Percentiles rank a stretch among this genome's conserved stretches.
These are phyloP conservation scores for Phytophthora fragariaefolia DNA, from an alignment of 352 stramenopile genomes.

Conservation along the genomic window DNA sequence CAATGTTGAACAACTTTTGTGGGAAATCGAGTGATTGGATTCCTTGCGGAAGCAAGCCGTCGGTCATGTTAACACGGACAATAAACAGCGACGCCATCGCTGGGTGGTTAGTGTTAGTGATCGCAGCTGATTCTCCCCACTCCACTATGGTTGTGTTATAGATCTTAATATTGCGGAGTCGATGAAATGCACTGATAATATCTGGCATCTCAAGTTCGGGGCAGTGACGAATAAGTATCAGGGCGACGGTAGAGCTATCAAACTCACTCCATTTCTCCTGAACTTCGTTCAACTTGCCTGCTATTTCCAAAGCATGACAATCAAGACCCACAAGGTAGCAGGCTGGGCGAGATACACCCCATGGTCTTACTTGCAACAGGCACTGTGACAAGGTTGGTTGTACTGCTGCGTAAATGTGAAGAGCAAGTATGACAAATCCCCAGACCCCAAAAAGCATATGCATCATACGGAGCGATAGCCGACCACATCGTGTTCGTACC, in stretches of 20 bases:
- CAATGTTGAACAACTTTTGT: slow-evolving; percentile 30
- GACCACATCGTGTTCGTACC: no score
- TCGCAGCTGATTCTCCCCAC: slow-evolving; percentile 31
- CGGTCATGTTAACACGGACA: slow-evolving; percentile 30
- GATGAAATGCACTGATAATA: slow-evolving; percentile 23
- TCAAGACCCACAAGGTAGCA: slow-evolving; percentile 44
- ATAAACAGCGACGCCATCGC: slow-evolving; percentile 36
- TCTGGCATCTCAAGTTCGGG: slow-evolving; percentile 23
- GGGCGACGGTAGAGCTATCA: slow-evolving; percentile 26
- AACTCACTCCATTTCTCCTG: slow-evolving; percentile 25
- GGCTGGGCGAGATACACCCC: slow-evolving; percentile 24
- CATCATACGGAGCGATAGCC: no score
- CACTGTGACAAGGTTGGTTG: slow-evolving; percentile 23
- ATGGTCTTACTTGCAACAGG: slow-evolving; percentile 35
- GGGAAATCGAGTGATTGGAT: slow-evolving; percentile 43
- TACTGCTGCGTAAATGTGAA: slow-evolving; percentile 21
- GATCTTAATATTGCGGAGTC: slow-evolving; percentile 35
- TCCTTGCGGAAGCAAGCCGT: slow-evolving; percentile 31
- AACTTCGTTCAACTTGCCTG: slow-evolving; percentile 22
- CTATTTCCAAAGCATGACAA: slow-evolving; percentile 24
- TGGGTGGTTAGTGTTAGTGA: slow-evolving; percentile 26
- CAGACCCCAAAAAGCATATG: slow-evolving; percentile 22
- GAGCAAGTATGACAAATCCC: slow-evolving; percentile 18
- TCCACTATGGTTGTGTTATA: slow-evolving; percentile 45
- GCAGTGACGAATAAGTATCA: slow-evolving; percentile 43